Base-by-base conservation (phyloP, 2,329 filamentous ascomycete species). In the Lasiodiplodia hormozganensis region DNA sequence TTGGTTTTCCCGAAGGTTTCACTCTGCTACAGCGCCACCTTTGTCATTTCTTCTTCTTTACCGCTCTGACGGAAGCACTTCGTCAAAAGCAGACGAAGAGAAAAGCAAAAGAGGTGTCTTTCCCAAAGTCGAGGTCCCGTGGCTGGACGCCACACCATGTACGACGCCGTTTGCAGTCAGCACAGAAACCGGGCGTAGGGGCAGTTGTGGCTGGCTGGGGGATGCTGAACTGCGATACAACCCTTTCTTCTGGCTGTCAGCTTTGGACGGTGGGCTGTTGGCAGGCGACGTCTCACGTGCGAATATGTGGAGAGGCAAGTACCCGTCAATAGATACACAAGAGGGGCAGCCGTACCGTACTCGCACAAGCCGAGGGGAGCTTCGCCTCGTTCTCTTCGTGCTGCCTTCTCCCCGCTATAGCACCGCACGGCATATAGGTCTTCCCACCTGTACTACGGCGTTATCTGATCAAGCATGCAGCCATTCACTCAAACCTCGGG, bases 241-340 rank as follows among this genome's bases (percentile, higher is more conserved):
- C 43, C 43, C 8, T 47, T 47, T 47, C 34, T 28, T 31, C 54
- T 36, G 51, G 51, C 25, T 53, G 51, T 23, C 51, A 53, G 25
- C 52, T 31, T 6, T 36, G 28, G 52, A 34, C 34, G 28, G 28
- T 12, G 23, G 36, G 16, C 18, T 11, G 25, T 40, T 28, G 28
- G 31, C 16, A 36, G 7, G 14, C 14, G 7, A 21, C 23, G n/a
- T 43, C 36, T 36, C 34, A 38, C 36, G 53, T 34, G 53, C 34
- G 56, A 43, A 23, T 23, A 47, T 18, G 36, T 11, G 21, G 21
- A 14, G 23, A 60, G 4, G 56, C 31, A 21, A 21, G 56, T 28
- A 60, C 56, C 56, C 56, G 56, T 18, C 56, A 43, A 47, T 60
- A 60, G 36, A n/a, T 38, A 21, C 56, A 60, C 56, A 47, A 28